Evolutionary conservation across 2,329 filamentous ascomycete species (phyloP), one percentile per base, ranked within the genome.

Genomic region (Arthrobotrys pseudoclavata): DNA sequence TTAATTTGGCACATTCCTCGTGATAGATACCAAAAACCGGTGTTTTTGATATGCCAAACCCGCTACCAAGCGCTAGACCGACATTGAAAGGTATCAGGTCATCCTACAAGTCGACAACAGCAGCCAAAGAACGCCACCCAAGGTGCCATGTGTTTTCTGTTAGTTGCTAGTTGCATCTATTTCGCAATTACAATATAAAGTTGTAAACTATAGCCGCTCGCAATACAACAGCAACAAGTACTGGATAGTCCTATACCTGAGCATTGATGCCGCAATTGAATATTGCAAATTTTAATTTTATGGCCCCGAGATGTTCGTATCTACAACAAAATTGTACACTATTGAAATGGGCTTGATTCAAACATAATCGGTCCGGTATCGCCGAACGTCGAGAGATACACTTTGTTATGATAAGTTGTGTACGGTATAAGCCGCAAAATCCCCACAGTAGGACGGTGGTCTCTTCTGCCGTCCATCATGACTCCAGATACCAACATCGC

Each of bases 141-240:
- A 60, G 34, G 34, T 40, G 55, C 55, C 55, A 60, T 60, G 55
- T 60, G 53, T 60, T 40, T 60, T 42, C 45, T 52, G 20, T 29
- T 55, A 26, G 22, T 40, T 37, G 12, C 29, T 45, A 37, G 31
- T 40, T 52, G 31, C 40, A 55, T 67, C 34, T 52, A 50, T 37
- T 60, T 60, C 55, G 42, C 62, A 50, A 53, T 66, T 66, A 26
- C 34, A 37, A 68, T 68, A 69, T 48, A 61, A 40, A 61, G 61
- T 50, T 50, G 66, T 69, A 50, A 45, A 61, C 66, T 61, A 47
- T 61, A 69, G 40, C 66, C 66, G 66, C 53, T 69, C 52, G 64
- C 55, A 60, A 42, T 60, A 13, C 40, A 60, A 60, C 37, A 31
- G 18, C 24, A 40, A 53, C 42, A 61, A 24, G 42, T 42, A n/a